These are phyloP conservation scores for Mycena maculata DNA, from an alignment of 768 basidiomycete species.

Conservation along the genomic window DNA sequence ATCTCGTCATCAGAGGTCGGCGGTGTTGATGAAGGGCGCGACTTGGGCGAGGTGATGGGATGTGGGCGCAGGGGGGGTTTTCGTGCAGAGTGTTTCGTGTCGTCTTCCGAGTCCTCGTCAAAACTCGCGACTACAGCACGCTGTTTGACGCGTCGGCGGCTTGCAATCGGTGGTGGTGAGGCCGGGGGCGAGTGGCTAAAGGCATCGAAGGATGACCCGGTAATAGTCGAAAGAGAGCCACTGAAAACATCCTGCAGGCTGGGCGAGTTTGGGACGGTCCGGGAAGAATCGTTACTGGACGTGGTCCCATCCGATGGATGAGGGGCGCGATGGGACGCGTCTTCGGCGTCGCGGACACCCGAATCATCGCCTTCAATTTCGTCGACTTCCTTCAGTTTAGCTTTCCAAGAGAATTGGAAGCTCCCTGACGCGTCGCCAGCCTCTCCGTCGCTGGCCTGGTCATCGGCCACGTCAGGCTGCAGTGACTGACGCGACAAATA, in stretches of 20 bases:
- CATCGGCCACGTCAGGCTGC: slow-evolving; percentile 24
- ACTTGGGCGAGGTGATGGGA: slow-evolving; percentile 31
- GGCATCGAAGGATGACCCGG: slow-evolving; percentile 13
- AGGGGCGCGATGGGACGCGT: slow-evolving; percentile 20
- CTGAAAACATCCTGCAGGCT: slow-evolving; percentile 12
- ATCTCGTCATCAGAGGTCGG: slow-evolving; percentile 31
- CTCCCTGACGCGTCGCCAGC: slow-evolving; percentile 27
- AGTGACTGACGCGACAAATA: slow-evolving; percentile 22
- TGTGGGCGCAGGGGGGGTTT: background rate
- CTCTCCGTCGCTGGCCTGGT: slow-evolving; percentile 21
- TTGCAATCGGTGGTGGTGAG: slow-evolving; percentile 17
- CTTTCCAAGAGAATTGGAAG: slow-evolving; percentile 19
- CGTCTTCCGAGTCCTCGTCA: slow-evolving; percentile 29
- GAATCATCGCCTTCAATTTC: slow-evolving; percentile 16
- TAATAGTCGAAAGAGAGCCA: slow-evolving; percentile 14
- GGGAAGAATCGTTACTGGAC: background rate
- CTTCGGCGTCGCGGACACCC: background rate
- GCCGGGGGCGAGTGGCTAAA: slow-evolving; percentile 5
- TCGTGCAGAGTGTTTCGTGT: slow-evolving; percentile 11
- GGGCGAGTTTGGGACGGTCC: slow-evolving; percentile 16
- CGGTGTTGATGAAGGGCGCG: slow-evolving; percentile 26
- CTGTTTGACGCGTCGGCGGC: slow-evolving; percentile 15
- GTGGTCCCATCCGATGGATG: background rate
- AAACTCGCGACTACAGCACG: slow-evolving; percentile 8
- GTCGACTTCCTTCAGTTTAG: slow-evolving; percentile 24